Percentiles rank a stretch among this genome's conserved stretches.
Evolutionary conservation across 2,329 filamentous ascomycete genomes (phyloP).

Genomic region (Nectriaceae sp.): DNA sequence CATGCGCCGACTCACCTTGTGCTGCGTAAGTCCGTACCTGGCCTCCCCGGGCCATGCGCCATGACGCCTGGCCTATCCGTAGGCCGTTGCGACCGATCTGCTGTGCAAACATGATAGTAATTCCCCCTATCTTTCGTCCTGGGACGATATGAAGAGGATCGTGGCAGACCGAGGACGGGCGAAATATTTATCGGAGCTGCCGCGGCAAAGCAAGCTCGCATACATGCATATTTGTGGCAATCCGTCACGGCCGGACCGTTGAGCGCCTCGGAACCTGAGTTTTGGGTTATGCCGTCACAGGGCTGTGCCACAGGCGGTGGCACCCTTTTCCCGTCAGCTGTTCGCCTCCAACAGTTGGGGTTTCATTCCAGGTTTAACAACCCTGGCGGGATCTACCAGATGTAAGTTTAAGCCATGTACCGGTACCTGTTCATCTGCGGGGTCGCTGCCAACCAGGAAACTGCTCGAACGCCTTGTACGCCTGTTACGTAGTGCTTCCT

Average conservation of each 20-base stretch:
- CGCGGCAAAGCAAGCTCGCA: constrained; percentile 22
- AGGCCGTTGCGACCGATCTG: constrained; percentile 26
- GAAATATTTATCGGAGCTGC: constrained; percentile 23
- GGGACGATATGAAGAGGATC: too few species aligned
- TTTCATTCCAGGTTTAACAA: too few species aligned
- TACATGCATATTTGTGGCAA: constrained; percentile 17
- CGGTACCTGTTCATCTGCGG: neutral
- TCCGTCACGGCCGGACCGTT: too few species aligned
- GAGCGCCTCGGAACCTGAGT: too few species aligned
- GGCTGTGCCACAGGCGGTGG: too few species aligned
- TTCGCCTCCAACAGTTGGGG: too few species aligned
- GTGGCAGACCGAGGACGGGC: too few species aligned
- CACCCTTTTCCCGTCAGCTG: too few species aligned
- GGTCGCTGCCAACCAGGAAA: too few species aligned
- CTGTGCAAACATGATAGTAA: constrained; percentile 22
- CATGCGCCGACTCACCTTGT: constrained; percentile 22
- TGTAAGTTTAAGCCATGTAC: neutral
- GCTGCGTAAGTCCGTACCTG: constrained; percentile 29
- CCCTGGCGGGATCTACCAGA: too few species aligned
- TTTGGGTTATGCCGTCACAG: too few species aligned
- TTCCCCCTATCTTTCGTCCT: neutral
- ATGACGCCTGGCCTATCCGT: constrained; percentile 24
- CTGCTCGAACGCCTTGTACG: neutral
- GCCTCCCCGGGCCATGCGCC: constrained; percentile 16
- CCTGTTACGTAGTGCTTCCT: neutral